A percentile compares a stretch with the other conserved stretches of the same genome.
Evolutionary conservation across 495 filamentous ascomycete genomes (phyloP).

Genomic region (Mytilinidion resinicola): DNA sequence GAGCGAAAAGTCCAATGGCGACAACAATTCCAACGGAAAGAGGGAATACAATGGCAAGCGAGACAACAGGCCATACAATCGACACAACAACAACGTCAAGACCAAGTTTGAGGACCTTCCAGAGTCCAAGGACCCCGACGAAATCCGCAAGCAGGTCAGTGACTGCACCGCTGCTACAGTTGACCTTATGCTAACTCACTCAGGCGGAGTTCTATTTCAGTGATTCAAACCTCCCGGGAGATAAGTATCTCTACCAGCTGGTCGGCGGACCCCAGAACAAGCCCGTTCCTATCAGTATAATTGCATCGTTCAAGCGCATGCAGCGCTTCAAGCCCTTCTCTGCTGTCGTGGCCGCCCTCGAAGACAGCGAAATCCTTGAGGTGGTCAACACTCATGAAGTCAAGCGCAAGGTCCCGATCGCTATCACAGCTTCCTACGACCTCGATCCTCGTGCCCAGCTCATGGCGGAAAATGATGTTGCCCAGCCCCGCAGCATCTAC

Average conservation of each 20-base stretch:
- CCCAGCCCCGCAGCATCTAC: constrained; percentile 59
- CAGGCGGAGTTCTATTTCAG: constrained; percentile 98
- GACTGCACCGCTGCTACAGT: not conserved
- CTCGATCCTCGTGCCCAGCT: constrained; percentile 29
- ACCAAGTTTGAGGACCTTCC: constrained; percentile 50
- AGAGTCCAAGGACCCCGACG: constrained; percentile 62
- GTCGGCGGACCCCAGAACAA: constrained; percentile 73
- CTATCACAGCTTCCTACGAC: constrained; percentile 38
- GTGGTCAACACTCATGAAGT: constrained; percentile 57
- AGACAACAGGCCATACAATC: not conserved
- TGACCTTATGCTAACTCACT: constrained; percentile 7
- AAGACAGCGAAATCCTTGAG: constrained; percentile 61
- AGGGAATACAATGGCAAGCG: constrained; percentile 4
- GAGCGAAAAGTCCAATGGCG: constrained; percentile 1
- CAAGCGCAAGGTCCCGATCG: constrained; percentile 65
- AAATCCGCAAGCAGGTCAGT: constrained; percentile 72
- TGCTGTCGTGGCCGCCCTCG: constrained; percentile 75
- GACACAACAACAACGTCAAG: constrained; percentile 8
- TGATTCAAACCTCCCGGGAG: constrained; percentile 80
- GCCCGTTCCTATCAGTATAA: constrained; percentile 63
- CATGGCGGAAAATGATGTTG: constrained; percentile 49
- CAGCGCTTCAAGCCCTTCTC: constrained; percentile 76
- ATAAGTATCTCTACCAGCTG: constrained; percentile 75
- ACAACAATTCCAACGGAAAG: constrained; percentile 10
- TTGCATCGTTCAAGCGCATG: constrained; percentile 91